Evolutionary conservation across 2,329 filamentous ascomycete genomes (phyloP).

Genomic region (Fusarium neocosmosporiellum): DNA sequence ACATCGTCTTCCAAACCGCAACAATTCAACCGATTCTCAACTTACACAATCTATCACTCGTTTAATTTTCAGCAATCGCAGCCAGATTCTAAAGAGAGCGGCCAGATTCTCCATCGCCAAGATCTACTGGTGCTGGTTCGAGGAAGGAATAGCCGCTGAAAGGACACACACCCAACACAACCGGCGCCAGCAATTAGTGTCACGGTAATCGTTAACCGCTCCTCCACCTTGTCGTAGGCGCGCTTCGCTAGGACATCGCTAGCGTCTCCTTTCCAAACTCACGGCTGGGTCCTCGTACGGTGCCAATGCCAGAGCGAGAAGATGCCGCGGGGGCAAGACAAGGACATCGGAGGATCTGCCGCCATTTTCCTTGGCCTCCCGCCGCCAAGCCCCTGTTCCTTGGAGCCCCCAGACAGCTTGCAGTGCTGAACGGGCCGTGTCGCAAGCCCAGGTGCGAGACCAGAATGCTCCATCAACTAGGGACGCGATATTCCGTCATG

Average conservation of each 20-base stretch:
- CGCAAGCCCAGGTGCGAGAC: conserved; percentile 11
- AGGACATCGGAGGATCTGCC: conserved; percentile 16
- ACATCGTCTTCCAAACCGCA: neutral
- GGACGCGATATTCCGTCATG: neutral
- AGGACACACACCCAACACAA: neutral
- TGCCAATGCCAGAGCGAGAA: neutral
- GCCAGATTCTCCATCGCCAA: neutral
- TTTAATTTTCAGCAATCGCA: neutral
- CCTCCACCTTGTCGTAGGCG: conserved; percentile 7
- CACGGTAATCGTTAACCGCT: conserved; percentile 28
- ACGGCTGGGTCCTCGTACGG: neutral
- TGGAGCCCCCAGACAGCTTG: conserved; percentile 19
- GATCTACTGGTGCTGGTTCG: neutral
- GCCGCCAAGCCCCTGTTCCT: conserved; percentile 15
- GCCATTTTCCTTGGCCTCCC: conserved; percentile 10
- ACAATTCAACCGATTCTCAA: neutral
- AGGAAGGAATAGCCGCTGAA: conserved; percentile 3
- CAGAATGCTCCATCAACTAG: conserved; percentile 7
- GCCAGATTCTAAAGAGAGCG: neutral
- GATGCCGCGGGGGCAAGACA: conserved; percentile 5
- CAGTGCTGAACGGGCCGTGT: conserved; percentile 18
- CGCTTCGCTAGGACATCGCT: conserved; percentile 1
- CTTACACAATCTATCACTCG: neutral
- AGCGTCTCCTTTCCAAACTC: neutral
- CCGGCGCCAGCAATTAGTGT: neutral